Evolutionary conservation across 345 rosid species (phyloP), one percentile per base, ranked within the genome.

Genomic region (Brassica nigra): DNA sequence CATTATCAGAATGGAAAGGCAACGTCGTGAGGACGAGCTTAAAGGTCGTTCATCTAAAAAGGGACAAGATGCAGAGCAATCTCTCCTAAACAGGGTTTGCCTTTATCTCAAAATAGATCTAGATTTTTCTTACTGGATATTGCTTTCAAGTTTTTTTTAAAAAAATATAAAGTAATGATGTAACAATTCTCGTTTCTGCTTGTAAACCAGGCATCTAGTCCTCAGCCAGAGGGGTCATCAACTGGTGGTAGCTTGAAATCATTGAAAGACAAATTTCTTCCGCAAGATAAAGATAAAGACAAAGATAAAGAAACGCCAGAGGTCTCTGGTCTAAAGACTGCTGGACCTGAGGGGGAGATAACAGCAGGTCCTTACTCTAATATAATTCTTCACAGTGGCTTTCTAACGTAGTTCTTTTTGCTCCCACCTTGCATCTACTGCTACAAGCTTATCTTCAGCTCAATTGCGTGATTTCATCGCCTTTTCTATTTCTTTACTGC

Each of bases 11-110:
- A 89, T 93, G 97, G 99, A 96, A 76, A 86, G 97, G 75, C 99
- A 92, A 64, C 97, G 98, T 8, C 90, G 98, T 0, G 99, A 96
- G 88, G 99, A 96, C 67, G 99, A 96, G 77, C 81, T 88, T 67
- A 96, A 90, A 85, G 85, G 83, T 62, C 85, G 91, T 80, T 89
- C 97, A 58, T 95, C 98, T 70, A 95, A 89, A 80, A 95, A 92
- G 84, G 90, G 84, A 62, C 75, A 59, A 66, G 98, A 93, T 33
- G 89, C 97, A 71, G 99, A 95, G 83, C 99, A 95, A 65, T 84
- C 97, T 70, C 69, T 87, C 34, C 78, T 90, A 76, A 91, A 88
- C 76, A 88, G 97, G 86, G 99, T 89, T 31, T 62, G 89, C 62
- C 47, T 75, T 79, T 59, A 68, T 68, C 59, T 69, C 73, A 1